phyloP scores from a whole-genome alignment of 805 yeast species.

The Metschnikowia hibisci region DNA sequence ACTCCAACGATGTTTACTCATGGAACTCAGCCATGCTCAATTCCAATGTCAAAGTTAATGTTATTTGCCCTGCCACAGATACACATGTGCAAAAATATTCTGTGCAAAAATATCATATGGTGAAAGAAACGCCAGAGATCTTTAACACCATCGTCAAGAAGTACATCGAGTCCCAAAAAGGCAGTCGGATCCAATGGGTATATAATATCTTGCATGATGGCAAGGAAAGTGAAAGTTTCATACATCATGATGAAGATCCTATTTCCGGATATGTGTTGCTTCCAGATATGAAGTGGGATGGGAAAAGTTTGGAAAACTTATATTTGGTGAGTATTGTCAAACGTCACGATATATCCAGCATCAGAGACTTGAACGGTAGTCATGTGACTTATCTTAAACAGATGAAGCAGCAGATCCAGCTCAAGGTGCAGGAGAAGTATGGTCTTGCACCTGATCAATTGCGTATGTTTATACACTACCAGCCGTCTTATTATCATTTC shows the following conservation, averaged over 20 bases:
- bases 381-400: constrained; percentile 58
- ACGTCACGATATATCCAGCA: constrained; percentile 61
- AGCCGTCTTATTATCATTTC: constrained; percentile 94
- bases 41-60: constrained; percentile 61
- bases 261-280: constrained; percentile 63
- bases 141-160: constrained; percentile 64
- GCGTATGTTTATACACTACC: constrained; percentile 84
- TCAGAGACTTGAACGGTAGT: constrained; percentile 63
- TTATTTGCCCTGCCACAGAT: constrained; percentile 87
- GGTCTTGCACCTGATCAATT: constrained; percentile 53
- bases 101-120: constrained; percentile 54
- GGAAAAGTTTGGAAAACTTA: constrained; percentile 59
- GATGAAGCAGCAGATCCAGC: constrained; percentile 43
- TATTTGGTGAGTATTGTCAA: constrained; percentile 76
- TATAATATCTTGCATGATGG: constrained; percentile 75
- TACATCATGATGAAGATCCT: constrained; percentile 57
- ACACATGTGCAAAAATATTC: constrained; percentile 76
- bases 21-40: constrained; percentile 65
- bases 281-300: constrained; percentile 98
- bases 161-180: constrained; percentile 70
- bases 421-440: constrained; percentile 37
- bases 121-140: constrained; percentile 77
- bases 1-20: constrained; percentile 76
- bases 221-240: constrained; percentile 79
- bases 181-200: constrained; percentile 86